Percentiles rank a stretch among this genome's conserved stretches.
Evolutionary conservation across 1,284 basidiomycete species (phyloP).

Genomic region (Moesziomyces sp.): DNA sequence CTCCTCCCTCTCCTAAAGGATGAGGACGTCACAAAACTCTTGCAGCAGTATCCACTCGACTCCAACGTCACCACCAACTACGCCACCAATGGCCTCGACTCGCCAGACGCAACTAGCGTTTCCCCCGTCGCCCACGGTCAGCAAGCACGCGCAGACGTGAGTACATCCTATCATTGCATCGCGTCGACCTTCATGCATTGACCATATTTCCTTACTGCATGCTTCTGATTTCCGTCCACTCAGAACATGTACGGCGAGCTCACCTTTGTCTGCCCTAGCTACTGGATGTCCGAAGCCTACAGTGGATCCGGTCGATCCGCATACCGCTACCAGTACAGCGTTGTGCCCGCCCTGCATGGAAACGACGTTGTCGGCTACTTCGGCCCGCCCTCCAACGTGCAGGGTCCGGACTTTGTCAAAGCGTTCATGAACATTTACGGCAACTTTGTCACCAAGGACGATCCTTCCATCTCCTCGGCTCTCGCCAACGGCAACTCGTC

Average conservation of each 20-base stretch:
- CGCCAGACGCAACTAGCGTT: slow-evolving; percentile 28
- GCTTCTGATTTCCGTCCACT: neutral
- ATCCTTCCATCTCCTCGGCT: slow-evolving; percentile 29
- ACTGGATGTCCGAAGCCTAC: slow-evolving; percentile 44
- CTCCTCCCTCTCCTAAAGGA: slow-evolving; percentile 18
- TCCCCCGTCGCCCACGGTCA: slow-evolving; percentile 19
- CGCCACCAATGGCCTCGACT: slow-evolving; percentile 25
- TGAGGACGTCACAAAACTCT: slow-evolving; percentile 16
- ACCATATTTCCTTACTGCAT: neutral
- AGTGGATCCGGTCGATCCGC: slow-evolving; percentile 24
- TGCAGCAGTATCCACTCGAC: slow-evolving; percentile 26
- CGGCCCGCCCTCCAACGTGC: slow-evolving; percentile 15
- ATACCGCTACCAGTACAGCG: slow-evolving; percentile 38
- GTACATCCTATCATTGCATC: neutral
- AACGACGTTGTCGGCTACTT: slow-evolving; percentile 34
- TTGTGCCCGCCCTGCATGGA: slow-evolving; percentile 33
- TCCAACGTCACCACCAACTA: slow-evolving; percentile 13
- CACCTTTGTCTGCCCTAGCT: slow-evolving; percentile 41
- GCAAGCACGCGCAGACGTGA: slow-evolving; percentile 29
- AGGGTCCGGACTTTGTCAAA: slow-evolving; percentile 23
- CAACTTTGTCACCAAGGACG: slow-evolving; percentile 31
- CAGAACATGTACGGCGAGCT: slow-evolving; percentile 41
- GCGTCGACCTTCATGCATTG: neutral
- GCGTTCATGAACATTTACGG: slow-evolving; percentile 36
- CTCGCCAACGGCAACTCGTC: slow-evolving; percentile 10